Percentiles rank a stretch among this genome's conserved stretches.
These are phyloP conservation scores for Komagataea norvegica DNA, from an alignment of 1,139 yeast genomes.

Conservation along the genomic window DNA sequence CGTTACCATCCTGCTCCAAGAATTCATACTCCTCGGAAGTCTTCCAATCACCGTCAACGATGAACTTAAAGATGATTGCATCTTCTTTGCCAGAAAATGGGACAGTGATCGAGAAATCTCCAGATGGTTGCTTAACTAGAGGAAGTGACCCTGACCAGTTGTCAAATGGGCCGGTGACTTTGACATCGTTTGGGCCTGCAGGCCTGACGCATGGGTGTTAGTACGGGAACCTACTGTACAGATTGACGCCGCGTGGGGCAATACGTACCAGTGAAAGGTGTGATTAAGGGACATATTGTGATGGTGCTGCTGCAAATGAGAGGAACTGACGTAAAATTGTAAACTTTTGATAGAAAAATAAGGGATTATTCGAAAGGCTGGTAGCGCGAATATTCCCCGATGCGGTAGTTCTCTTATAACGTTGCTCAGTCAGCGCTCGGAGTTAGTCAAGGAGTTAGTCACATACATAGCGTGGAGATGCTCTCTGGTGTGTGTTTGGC, in stretches of 20 bases:
- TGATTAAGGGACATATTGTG: slow-evolving; percentile 8
- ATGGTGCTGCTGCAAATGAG: background rate
- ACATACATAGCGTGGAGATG: too few relatives aligned
- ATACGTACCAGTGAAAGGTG: slow-evolving; percentile 18
- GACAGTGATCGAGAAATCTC: slow-evolving; percentile 54
- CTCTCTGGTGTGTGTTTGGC: background rate
- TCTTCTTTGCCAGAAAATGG: slow-evolving; percentile 41
- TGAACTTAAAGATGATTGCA: slow-evolving; percentile 57
- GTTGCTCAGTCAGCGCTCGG: too few relatives aligned
- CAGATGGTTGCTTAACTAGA: slow-evolving; percentile 55
- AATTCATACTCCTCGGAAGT: slow-evolving; percentile 43
- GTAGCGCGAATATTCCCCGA: background rate
- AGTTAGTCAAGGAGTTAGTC: too few relatives aligned
- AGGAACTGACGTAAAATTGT: too few relatives aligned
- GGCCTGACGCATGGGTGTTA: slow-evolving; percentile 45
- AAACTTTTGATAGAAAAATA: too few relatives aligned
- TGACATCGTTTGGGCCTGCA: slow-evolving; percentile 64
- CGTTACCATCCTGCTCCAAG: slow-evolving; percentile 50
- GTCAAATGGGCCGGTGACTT: slow-evolving; percentile 75
- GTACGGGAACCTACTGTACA: background rate
- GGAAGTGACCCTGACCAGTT: slow-evolving; percentile 61
- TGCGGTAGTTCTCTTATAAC: background rate
- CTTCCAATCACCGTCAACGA: slow-evolving; percentile 72
- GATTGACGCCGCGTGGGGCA: too few relatives aligned
- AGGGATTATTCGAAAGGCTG: too few relatives aligned